These are phyloP conservation scores for Cytospora mali DNA, from an alignment of 2,329 filamentous ascomycete species.

Conservation along the genomic window DNA sequence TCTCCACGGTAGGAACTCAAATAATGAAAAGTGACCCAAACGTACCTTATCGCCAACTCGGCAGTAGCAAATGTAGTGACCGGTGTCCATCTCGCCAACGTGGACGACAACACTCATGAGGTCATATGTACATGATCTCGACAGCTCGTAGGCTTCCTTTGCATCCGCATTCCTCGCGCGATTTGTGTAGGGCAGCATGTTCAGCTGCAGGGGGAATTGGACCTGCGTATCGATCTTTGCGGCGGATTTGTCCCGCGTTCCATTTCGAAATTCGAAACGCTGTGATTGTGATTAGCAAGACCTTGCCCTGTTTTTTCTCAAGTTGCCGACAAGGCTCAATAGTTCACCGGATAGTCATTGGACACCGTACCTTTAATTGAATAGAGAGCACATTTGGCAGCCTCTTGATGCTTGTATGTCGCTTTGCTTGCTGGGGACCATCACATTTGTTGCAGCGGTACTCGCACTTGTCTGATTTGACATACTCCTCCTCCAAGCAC, in stretches of 20 bases:
- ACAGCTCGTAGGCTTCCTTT: constrained; percentile 57
- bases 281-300: constrained; percentile 33
- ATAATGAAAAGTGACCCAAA: constrained; percentile 14
- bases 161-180: constrained; percentile 56
- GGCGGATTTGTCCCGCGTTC: constrained; percentile 65
- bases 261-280: constrained; percentile 74
- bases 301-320: neutral
- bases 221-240: constrained; percentile 89
- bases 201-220: constrained; percentile 81
- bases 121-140: constrained; percentile 76
- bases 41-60: constrained; percentile 72
- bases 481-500: constrained; percentile 85
- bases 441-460: constrained; percentile 85
- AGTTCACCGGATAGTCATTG: neutral
- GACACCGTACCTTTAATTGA: constrained; percentile 74
- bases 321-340: neutral
- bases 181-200: constrained; percentile 88
- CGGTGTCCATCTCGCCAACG: constrained; percentile 88
- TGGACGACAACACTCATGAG: constrained; percentile 90
- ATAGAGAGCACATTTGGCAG: constrained; percentile 88
- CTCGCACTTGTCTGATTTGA: constrained; percentile 82
- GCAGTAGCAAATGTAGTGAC: constrained; percentile 90
- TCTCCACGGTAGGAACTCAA: neutral
- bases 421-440: constrained; percentile 75
- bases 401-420: constrained; percentile 81